Evolutionary conservation across 2,329 filamentous ascomycete species (phyloP), one percentile per base, ranked within the genome.

Genomic region (Alternaria angustiovoidea): DNA sequence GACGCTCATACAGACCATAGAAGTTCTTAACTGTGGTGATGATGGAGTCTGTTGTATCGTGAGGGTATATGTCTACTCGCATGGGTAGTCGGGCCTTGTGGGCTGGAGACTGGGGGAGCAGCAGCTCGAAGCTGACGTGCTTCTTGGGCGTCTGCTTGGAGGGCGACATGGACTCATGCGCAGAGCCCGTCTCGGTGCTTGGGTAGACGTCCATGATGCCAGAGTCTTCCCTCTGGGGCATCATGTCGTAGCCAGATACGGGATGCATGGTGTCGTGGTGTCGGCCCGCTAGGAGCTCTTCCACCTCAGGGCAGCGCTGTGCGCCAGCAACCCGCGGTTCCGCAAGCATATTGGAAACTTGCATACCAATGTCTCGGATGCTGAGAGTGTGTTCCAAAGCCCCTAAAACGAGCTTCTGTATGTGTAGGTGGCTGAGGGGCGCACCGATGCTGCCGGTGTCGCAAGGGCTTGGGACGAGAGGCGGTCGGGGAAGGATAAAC

Each of bases 11-110:
- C 68, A 99, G 86, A 62, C 95, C 95, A 77, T 97, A 98, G 82
- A 98, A 98, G 84, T 97, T 98, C 86, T 97, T 98, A 75, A 98
- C 94, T 1, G 95, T 98, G 14, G 93, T 95, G 66, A 98, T 92
- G 81, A 99, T 99, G 36, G 94, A 97, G 77, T 98, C 94, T 22
- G 94, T 98, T 53, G 92, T 94, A 83, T 99, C 95, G 80, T 98
- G 94, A 47, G 92, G 92, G 75, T 91, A 97, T 70, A 99, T 97
- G 74, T 96, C 91, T 54, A 94, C 91, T 73, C 91, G 86, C 87
- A 94, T 89, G n/a, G 91, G 91, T 68, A 94, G 84, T 75, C 91
- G 89, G 80, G 90, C 91, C 70, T 88, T 87, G 70, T 87, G 88
- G 75, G 90, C 87, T 62, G 88, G 87, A 32, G 87, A 86, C 70